Conservation (phyloP, 2,329 filamentous ascomycete genomes). For the Helotiales sp. region DNA sequence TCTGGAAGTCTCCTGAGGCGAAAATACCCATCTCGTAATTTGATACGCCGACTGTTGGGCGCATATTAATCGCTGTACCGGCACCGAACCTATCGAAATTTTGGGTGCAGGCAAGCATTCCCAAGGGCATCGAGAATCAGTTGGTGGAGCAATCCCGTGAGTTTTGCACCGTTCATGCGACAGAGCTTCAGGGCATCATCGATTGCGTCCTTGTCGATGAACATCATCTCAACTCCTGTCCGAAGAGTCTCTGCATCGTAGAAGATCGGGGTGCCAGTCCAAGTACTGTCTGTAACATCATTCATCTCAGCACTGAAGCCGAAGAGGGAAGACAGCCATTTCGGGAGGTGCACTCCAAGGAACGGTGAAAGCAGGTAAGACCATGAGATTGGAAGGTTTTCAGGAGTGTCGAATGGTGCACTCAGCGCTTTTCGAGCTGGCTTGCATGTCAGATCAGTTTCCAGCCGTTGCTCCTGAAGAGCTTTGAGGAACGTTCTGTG, state of each 20-base stretch:
- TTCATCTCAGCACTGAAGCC: not conserved
- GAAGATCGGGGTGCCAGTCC: constrained; percentile 7
- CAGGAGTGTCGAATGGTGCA: not conserved
- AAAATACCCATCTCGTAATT: constrained; percentile 8
- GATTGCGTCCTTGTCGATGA: not conserved
- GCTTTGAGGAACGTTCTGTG: constrained; percentile 10
- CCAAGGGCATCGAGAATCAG: constrained; percentile 3
- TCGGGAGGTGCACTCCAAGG: constrained; percentile 4
- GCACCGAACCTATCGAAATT: not conserved
- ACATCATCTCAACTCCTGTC: not conserved
- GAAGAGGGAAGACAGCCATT: not conserved
- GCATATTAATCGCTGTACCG: constrained; percentile 7
- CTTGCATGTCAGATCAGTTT: not conserved
- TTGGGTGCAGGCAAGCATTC: not conserved
- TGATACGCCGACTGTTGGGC: not conserved
- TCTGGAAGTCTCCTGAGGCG: not conserved
- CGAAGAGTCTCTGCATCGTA: not conserved
- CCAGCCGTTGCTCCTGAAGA: not conserved
- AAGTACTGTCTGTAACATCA: not conserved
- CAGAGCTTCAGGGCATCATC: constrained; percentile 9
- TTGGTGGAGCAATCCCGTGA: constrained; percentile 10
- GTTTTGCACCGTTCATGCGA: constrained; percentile 7
- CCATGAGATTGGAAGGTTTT: constrained; percentile 11
- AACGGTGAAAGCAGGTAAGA: not conserved
- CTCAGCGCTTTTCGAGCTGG: not conserved